Evolutionary conservation across 1,139 yeast genomes (phyloP).

Genomic region (Lodderomyces oxycetoniae): DNA sequence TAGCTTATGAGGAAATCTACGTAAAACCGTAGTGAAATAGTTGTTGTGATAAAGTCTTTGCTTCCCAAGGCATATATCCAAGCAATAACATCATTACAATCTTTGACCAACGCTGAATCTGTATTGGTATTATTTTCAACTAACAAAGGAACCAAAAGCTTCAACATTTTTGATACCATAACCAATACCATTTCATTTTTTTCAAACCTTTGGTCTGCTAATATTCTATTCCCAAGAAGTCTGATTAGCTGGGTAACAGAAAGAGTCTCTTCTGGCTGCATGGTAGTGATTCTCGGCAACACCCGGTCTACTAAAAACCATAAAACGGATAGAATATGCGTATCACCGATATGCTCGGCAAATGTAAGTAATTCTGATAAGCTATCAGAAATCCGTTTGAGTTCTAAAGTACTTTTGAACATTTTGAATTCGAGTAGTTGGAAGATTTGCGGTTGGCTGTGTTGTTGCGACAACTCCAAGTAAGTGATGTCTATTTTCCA

Average conservation of each 20-base stretch:
- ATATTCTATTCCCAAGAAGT: constrained; percentile 28
- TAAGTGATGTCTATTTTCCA: too few relatives aligned
- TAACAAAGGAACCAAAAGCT: constrained; percentile 14
- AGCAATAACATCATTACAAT: constrained; percentile 30
- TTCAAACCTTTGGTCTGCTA: constrained; percentile 26
- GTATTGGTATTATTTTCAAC: not conserved
- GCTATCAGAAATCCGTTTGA: too few relatives aligned
- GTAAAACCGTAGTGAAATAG: constrained; percentile 17
- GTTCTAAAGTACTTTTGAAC: too few relatives aligned
- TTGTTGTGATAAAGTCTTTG: constrained; percentile 24
- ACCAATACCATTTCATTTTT: constrained; percentile 32
- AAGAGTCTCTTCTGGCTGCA: too few relatives aligned
- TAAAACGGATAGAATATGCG: constrained; percentile 9
- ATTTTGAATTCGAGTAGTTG: too few relatives aligned
- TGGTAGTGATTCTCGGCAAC: not conserved
- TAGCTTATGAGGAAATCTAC: constrained; percentile 17
- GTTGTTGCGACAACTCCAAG: too few relatives aligned
- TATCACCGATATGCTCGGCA: constrained; percentile 7
- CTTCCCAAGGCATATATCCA: constrained; percentile 32
- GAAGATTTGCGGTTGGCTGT: too few relatives aligned
- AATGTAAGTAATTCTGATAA: constrained; percentile 5
- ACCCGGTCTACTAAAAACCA: constrained; percentile 7
- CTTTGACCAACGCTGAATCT: constrained; percentile 22
- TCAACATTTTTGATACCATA: constrained; percentile 24
- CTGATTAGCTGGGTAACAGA: too few relatives aligned